Base-by-base conservation (phyloP, 2,329 filamentous ascomycete genomes). In the Chalara sp. region DNA sequence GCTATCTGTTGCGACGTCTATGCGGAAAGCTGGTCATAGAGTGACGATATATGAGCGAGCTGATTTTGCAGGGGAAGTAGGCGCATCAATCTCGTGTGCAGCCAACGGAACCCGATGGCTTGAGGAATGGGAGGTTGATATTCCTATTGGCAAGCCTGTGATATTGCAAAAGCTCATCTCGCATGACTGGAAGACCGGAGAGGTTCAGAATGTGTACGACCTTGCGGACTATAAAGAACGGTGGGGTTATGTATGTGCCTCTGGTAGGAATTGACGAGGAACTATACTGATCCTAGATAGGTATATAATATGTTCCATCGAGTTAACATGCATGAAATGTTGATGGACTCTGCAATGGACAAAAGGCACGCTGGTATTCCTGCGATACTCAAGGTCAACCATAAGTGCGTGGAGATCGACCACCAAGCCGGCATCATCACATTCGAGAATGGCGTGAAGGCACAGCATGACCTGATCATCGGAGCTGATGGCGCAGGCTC, bases 71-170 rank as follows among this genome's bases (percentile, higher is more conserved):
- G 80, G 81, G 11, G 83, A 87, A 61, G 81, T 83, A 0, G 83
- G 83, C 7, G 81, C 81, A 0, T 84, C 81, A 0, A 74, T 85
- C 0, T 84, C 80, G 0, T 85, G 81, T 58, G 83, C 83, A 1
- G 81, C 83, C 4, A 87, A 87, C 58, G 83, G 83, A 8, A 83
- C 82, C 1, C 73, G 81, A 33, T 87, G 82, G 81, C 68, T 87
- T 6, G 76, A 83, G 54, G 80, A 84, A 63, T 87, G 83, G 83
- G 70, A 70, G 0, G 80, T 86, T 1, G 80, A 86, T 58, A 70
- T 86, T 1, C 69, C 68, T 11, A 80, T 79, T 60, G 83, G 81
- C 4, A 79, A 86, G 50, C 81, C 81, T 0, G 83, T 87, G 2
- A 69, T 85, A 0, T 67, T 87, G 47, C 74, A 72, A 64, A 81